Evolutionary conservation across 2,329 filamentous ascomycete species (phyloP).

Genomic region (Fusarium armeniacum): DNA sequence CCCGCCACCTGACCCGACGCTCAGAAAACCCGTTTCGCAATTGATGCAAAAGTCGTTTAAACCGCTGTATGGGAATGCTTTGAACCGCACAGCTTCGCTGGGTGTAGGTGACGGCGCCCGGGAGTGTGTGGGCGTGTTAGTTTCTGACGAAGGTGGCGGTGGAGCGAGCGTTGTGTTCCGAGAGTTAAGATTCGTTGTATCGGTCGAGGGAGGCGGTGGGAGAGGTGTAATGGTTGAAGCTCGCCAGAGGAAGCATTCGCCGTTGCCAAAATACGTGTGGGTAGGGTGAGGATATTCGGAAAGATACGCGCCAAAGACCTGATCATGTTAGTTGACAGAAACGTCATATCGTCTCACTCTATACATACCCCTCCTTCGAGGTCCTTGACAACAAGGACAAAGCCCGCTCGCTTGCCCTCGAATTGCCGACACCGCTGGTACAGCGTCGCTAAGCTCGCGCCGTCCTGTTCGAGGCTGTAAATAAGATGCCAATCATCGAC

Average conservation of each 20-base stretch:
- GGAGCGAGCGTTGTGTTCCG: conserved; percentile 58
- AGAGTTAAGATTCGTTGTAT: conserved; percentile 61
- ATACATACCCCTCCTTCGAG: conserved; percentile 76
- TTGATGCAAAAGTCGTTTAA: conserved; percentile 98
- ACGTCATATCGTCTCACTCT: conserved; percentile 28
- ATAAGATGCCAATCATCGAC: conserved; percentile 87
- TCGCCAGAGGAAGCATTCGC: conserved; percentile 86
- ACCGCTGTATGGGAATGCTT: conserved; percentile 95
- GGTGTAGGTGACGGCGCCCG: conserved; percentile 60
- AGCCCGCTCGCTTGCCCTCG: conserved; percentile 80
- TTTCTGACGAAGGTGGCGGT: conserved; percentile 46
- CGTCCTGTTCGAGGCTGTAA: conserved; percentile 93
- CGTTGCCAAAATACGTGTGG: conserved; percentile 92
- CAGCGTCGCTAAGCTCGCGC: conserved; percentile 86
- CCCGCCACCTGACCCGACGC: conserved; percentile 88
- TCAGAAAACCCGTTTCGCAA: conserved; percentile 87
- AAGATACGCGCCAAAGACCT: conserved; percentile 93
- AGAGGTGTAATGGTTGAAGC: conserved; percentile 70
- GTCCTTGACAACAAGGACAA: conserved; percentile 89
- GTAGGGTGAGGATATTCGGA: conserved; percentile 87
- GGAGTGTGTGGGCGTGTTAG: conserved; percentile 47
- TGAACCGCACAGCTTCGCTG: conserved; percentile 88
- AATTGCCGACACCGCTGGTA: conserved; percentile 83
- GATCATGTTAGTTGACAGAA: conserved; percentile 26
- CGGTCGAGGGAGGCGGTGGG: conserved; percentile 65